These are phyloP conservation scores for Farysia itapuensis DNA, from an alignment of 1,284 basidiomycete genomes.

Conservation along the genomic window DNA sequence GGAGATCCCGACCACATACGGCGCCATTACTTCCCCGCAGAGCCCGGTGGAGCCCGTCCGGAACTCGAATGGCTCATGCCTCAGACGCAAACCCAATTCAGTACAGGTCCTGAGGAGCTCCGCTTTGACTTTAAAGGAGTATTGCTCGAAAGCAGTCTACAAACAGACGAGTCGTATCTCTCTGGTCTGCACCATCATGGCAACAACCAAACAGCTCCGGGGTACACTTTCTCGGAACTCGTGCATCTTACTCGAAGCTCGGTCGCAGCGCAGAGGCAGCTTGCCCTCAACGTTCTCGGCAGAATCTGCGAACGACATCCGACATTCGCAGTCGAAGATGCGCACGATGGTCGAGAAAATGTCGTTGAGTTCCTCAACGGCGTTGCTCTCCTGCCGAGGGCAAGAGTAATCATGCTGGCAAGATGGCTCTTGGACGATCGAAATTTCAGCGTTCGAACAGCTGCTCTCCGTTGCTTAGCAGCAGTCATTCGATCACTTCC, in stretches of 20 bases:
- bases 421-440: conserved; percentile 45
- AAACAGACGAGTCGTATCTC: conserved; percentile 36
- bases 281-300: conserved; percentile 75
- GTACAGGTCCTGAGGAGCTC: conserved; percentile 5
- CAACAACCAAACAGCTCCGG: conserved; percentile 73
- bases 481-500: conserved; percentile 24
- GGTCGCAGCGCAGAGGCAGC: conserved; percentile 78
- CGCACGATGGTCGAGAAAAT: not conserved
- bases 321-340: not conserved
- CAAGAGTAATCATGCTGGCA: conserved; percentile 28
- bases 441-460: conserved; percentile 40
- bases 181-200: conserved; percentile 82
- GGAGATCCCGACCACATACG: conserved; percentile 74
- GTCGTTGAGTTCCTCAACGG: conserved; percentile 10
- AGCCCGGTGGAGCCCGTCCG: conserved; percentile 49
- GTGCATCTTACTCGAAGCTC: conserved; percentile 78
- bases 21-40: conserved; percentile 77
- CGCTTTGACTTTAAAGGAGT: conserved; percentile 51
- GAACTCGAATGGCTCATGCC: conserved; percentile 49
- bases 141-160: conserved; percentile 5
- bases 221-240: conserved; percentile 86
- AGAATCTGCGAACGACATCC: conserved; percentile 62
- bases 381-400: conserved; percentile 8
- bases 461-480: conserved; percentile 35
- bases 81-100: not conserved